Evolutionary conservation across 495 filamentous ascomycete species (phyloP), one percentile per base, ranked within the genome.

Genomic region (Podospora sp.): DNA sequence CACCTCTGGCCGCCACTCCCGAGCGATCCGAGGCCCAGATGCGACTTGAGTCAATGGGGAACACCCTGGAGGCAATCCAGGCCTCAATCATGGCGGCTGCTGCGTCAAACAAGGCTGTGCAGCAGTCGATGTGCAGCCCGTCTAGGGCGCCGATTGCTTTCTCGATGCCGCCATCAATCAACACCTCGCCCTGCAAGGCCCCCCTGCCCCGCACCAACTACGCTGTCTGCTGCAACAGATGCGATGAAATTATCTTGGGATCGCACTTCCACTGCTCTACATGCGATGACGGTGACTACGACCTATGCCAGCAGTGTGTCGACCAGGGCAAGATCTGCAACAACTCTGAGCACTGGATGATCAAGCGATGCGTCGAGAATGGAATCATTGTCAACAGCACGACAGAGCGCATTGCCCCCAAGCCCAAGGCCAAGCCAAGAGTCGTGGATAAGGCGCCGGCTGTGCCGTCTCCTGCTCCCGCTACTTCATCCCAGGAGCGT

Each of bases 201-300:
- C 1, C 16, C 40, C 2, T 18, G 40, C 40, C 62, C 65, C 69
- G 73, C 55, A 64, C 69, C 63, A 72, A 80, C 55, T 83, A 84
- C 57, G 79, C 82, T n/a, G 93, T 99, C 60, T 97, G 90, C 82
- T 99, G 95, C 86, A 97, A 99, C 80, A 85, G 87, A 72, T 99
- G 95, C 74, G 87, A 94, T 63, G 78, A 79, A 24, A 84, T 88
- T 36, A 92, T 97, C 71, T 83, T 88, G 36, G 88, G 92, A 69
- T 86, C 85, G 24, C 95, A 99, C 74, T 99, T 91, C 76, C 95
- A 99, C 79, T 99, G 95, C 82, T 90, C 91, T 72, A 90, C 88
- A 63, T 99, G 96, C 77, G 92, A 97, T 68, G 83, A 89, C 61
- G 95, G 95, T 29, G 96, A 99, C 77, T 99, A 92, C 73, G 95